Conservation (phyloP, 2,329 filamentous ascomycete species). For the Fusarium multiceps region DNA sequence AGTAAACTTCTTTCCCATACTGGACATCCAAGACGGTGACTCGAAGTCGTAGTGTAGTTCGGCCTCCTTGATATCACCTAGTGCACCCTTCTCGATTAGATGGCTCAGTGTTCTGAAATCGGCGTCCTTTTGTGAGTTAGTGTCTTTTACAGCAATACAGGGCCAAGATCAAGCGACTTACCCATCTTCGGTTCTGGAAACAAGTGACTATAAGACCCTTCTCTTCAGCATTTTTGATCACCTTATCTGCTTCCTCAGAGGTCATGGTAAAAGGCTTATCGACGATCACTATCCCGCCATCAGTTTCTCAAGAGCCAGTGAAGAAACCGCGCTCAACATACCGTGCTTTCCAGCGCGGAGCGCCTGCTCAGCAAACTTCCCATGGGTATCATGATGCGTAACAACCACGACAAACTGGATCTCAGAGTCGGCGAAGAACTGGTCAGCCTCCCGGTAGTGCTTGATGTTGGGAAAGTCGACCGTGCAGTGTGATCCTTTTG, state of each 20-base stretch:
- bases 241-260: conserved; percentile 30
- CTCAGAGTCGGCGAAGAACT: conserved; percentile 67
- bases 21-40: conserved; percentile 53
- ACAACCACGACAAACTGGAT: conserved; percentile 71
- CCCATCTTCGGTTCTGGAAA: conserved; percentile 42
- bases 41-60: conserved; percentile 73
- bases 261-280: conserved; percentile 41
- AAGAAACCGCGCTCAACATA: neutral
- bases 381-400: conserved; percentile 37
- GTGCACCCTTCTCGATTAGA: conserved; percentile 22
- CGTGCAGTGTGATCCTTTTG: conserved; percentile 56
- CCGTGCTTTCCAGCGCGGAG: conserved; percentile 37
- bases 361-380: conserved; percentile 32
- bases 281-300: conserved; percentile 21
- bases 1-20: conserved; percentile 48
- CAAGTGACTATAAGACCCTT: conserved; percentile 38
- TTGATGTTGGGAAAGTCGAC: conserved; percentile 62
- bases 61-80: conserved; percentile 71
- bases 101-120: conserved; percentile 36
- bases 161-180: neutral
- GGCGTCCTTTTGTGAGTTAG: conserved; percentile 24
- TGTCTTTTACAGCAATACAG: fast-evolving
- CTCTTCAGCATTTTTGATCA: conserved; percentile 33
- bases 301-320: too few species aligned
- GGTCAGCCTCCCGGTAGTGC: conserved; percentile 67